phyloP scores from a whole-genome alignment of 495 filamentous ascomycete species.

The Penicillium macrosclerotiorum region DNA sequence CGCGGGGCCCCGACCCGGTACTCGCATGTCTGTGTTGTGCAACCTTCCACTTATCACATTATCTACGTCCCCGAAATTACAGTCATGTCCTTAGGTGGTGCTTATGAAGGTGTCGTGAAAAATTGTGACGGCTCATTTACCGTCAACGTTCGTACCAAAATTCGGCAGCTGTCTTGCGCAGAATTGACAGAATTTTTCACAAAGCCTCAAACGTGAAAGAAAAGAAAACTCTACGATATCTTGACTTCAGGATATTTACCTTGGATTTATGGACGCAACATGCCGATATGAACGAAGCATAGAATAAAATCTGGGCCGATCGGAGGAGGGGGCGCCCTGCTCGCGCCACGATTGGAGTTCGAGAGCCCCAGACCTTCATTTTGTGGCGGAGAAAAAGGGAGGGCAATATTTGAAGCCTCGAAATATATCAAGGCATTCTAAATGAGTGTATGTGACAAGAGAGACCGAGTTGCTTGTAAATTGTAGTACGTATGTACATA shows the following conservation, averaged over 20 bases:
- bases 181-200: constrained; percentile 34
- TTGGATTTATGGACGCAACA: constrained; percentile 37
- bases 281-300: constrained; percentile 40
- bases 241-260: constrained; percentile 34
- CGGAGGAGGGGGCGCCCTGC: constrained; percentile 31
- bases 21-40: constrained; percentile 30
- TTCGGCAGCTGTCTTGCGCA: constrained; percentile 30
- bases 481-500: too few relatives aligned
- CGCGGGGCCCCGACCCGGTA: constrained; percentile 24
- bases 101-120: constrained; percentile 27
- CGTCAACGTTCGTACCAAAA: constrained; percentile 30
- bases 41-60: constrained; percentile 27
- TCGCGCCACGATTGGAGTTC: constrained; percentile 33
- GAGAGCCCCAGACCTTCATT: constrained; percentile 31
- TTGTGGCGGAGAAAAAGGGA: constrained; percentile 29
- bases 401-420: constrained; percentile 20
- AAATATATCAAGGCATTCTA: too few relatives aligned
- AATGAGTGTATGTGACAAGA: too few relatives aligned
- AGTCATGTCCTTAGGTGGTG: constrained; percentile 15
- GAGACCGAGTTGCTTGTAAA: too few relatives aligned
- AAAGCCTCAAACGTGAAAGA: constrained; percentile 31
- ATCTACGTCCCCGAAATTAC: constrained; percentile 36
- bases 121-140: constrained; percentile 30
- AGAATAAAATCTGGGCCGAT: constrained; percentile 36
- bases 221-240: constrained; percentile 29